These are phyloP conservation scores for Orbilia oligospora DNA, from an alignment of 2,329 filamentous ascomycete genomes.

Conservation along the genomic window DNA sequence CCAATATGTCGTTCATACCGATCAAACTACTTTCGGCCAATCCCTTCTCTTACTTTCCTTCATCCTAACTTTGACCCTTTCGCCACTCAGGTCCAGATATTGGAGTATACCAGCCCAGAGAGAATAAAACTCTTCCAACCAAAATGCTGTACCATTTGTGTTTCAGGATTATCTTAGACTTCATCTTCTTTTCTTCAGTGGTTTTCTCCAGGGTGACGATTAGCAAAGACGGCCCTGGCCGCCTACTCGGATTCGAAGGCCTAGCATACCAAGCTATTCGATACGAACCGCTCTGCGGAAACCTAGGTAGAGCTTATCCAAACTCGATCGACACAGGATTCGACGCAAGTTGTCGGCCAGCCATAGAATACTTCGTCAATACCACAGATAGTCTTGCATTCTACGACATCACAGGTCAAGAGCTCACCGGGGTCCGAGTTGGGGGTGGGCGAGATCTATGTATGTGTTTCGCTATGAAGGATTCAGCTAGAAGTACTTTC, in stretches of 20 bases:
- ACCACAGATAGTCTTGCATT: neutral
- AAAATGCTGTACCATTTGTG: neutral
- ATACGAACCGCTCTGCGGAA: conserved; percentile 9
- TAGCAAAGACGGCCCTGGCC: neutral
- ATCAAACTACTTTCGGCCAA: neutral
- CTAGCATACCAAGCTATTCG: neutral
- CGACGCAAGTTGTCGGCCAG: neutral
- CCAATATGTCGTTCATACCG: too few species aligned
- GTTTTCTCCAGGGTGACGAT: neutral
- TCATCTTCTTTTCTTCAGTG: neutral
- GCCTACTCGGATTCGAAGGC: neutral
- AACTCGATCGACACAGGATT: neutral
- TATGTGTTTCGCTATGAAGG: conserved; percentile 3
- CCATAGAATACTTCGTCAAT: conserved; percentile 1
- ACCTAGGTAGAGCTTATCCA: conserved; percentile 3
- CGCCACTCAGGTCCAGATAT: too few species aligned
- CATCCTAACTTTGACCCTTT: neutral
- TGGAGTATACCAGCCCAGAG: too few species aligned
- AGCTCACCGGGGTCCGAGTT: neutral
- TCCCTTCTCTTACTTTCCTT: neutral
- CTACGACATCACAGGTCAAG: neutral
- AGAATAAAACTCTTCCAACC: too few species aligned
- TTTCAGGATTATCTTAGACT: neutral
- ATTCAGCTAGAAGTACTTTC: neutral
- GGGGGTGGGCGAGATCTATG: neutral